These are phyloP conservation scores for Cercophora sp. DNA, from an alignment of 495 filamentous ascomycete genomes.

Conservation along the genomic window DNA sequence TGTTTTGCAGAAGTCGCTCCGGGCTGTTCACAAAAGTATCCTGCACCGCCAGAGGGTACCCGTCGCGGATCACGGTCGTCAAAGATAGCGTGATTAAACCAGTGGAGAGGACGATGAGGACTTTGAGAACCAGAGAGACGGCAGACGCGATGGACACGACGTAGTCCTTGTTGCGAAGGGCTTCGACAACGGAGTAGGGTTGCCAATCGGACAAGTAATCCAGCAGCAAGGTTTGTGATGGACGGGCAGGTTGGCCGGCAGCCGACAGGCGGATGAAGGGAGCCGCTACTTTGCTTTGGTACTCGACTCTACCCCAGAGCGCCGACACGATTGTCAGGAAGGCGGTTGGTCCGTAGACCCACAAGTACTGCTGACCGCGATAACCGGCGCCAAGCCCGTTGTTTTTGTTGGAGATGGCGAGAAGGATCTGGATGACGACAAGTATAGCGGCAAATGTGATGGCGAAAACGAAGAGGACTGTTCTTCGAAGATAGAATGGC, in stretches of 20 bases:
- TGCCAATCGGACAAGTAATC: constrained; percentile 11
- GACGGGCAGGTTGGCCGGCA: not conserved
- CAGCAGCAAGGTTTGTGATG: constrained; percentile 5
- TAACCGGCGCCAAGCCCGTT: too few species aligned
- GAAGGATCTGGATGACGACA: too few species aligned
- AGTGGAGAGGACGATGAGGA: constrained; percentile 19
- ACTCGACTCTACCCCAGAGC: too few species aligned
- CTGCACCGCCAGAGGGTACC: constrained; percentile 1
- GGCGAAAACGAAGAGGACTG: too few species aligned
- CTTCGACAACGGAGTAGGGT: constrained; percentile 7
- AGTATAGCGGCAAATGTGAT: too few species aligned
- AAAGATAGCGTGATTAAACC: constrained; percentile 15
- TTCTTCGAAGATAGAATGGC: too few species aligned
- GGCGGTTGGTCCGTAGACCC: too few species aligned
- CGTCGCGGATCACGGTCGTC: not conserved
- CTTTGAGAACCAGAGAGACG: constrained; percentile 14
- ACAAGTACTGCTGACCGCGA: too few species aligned
- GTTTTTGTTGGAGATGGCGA: too few species aligned
- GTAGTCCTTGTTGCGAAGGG: constrained; percentile 12
- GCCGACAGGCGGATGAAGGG: too few species aligned
- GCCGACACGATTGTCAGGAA: too few species aligned
- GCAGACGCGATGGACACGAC: constrained; percentile 9
- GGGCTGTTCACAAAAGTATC: not conserved
- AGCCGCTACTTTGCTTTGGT: too few species aligned
- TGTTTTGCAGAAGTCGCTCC: not conserved